These are phyloP conservation scores for Apodospora peruviana DNA, from an alignment of 495 filamentous ascomycete genomes.

Conservation along the genomic window DNA sequence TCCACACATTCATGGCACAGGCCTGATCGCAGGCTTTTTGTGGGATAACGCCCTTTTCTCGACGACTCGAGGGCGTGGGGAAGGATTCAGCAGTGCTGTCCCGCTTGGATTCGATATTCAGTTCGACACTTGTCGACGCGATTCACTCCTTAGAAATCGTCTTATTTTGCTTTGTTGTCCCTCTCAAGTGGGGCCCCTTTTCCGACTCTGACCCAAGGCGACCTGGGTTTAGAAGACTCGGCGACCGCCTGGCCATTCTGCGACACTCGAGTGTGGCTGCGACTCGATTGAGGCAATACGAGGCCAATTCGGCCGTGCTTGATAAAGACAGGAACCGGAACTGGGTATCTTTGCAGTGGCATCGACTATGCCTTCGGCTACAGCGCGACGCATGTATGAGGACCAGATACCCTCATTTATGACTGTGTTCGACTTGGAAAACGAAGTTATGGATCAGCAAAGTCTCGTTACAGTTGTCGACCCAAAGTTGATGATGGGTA, in stretches of 20 bases:
- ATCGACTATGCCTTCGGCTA: conserved; percentile 49
- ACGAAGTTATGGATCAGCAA: conserved; percentile 37
- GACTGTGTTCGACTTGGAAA: conserved; percentile 59
- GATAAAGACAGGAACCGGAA: conserved; percentile 2
- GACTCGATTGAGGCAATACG: conserved; percentile 16
- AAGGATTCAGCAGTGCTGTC: conserved; percentile 35
- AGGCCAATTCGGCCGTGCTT: conserved; percentile 7
- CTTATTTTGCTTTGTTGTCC: conserved; percentile 1
- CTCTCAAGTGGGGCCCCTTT: background rate
- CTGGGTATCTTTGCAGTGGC: conserved; percentile 3
- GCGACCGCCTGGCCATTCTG: conserved; percentile 17
- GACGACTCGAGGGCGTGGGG: background rate
- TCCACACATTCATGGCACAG: background rate
- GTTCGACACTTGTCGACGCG: conserved; percentile 2
- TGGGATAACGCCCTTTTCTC: conserved; percentile 1
- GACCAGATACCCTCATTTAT: conserved; percentile 69
- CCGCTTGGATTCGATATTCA: conserved; percentile 9
- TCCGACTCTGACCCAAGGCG: background rate
- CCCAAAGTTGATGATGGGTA: conserved; percentile 33
- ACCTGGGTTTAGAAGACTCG: conserved; percentile 7
- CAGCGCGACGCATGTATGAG: conserved; percentile 48
- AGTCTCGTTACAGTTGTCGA: conserved; percentile 40
- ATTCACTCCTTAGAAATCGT: background rate
- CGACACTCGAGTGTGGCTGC: conserved; percentile 16
- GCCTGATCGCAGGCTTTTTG: background rate